Evolutionary conservation across 2,329 filamentous ascomycete genomes (phyloP).

Genomic region (Pestalotiopsis sp.): DNA sequence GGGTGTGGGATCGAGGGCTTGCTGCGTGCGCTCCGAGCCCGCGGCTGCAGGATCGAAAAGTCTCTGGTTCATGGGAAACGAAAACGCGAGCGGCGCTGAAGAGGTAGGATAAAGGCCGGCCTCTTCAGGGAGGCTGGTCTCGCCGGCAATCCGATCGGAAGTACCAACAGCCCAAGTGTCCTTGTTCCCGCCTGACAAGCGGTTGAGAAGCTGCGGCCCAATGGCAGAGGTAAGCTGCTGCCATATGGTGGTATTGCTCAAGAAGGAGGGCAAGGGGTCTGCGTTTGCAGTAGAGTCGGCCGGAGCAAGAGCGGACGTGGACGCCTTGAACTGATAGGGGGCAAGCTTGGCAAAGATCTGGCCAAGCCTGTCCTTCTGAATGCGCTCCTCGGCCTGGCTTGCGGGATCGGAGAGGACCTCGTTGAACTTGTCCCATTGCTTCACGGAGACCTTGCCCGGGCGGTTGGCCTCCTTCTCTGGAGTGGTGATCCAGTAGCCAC

Average conservation of each 20-base stretch:
- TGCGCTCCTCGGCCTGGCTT: slow-evolving; percentile 43
- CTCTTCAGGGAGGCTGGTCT: slow-evolving; percentile 40
- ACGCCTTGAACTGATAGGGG: slow-evolving; percentile 41
- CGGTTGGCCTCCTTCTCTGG: slow-evolving; percentile 28
- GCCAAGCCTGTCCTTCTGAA: slow-evolving; percentile 43
- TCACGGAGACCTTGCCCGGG: slow-evolving; percentile 32
- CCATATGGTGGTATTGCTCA: slow-evolving; percentile 47
- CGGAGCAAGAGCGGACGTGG: slow-evolving; percentile 9
- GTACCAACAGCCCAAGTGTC: slow-evolving; percentile 56
- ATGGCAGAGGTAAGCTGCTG: slow-evolving; percentile 51
- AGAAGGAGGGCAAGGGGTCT: slow-evolving; percentile 25
- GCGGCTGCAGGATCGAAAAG: slow-evolving; percentile 26
- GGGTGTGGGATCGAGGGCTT: slow-evolving; percentile 41
- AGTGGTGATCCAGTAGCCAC: slow-evolving; percentile 59
- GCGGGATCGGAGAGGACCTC: slow-evolving; percentile 55
- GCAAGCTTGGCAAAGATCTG: slow-evolving; percentile 42
- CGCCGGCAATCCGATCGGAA: slow-evolving; percentile 51
- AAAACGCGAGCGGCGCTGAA: slow-evolving; percentile 25
- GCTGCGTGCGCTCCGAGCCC: slow-evolving; percentile 29
- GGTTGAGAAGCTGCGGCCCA: slow-evolving; percentile 43
- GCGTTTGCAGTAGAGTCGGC: slow-evolving; percentile 13
- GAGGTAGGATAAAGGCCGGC: slow-evolving; percentile 37
- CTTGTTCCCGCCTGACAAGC: slow-evolving; percentile 44
- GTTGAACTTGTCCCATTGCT: slow-evolving; percentile 51
- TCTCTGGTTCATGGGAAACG: slow-evolving; percentile 27